phyloP scores from a whole-genome alignment of 2,329 filamentous ascomycete species.

The Phyllosticta citrichinensis region DNA sequence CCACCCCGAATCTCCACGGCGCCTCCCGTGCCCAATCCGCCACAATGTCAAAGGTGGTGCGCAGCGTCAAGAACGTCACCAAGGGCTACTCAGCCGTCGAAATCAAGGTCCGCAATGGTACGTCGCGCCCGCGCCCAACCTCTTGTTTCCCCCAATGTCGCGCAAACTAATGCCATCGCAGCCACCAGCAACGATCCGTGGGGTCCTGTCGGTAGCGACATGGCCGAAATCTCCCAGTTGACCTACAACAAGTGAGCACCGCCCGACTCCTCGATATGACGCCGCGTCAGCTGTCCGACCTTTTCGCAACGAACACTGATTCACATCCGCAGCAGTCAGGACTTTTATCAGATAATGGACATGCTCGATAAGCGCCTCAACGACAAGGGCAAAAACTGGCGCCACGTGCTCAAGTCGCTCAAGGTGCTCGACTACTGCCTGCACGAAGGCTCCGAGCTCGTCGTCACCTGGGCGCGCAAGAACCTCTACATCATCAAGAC shows the following conservation, averaged over 20 bases:
- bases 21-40: constrained; percentile 1
- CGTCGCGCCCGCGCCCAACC: constrained; percentile 8
- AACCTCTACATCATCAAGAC: constrained; percentile 99
- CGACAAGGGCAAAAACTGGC: constrained; percentile 99
- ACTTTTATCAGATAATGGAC: constrained; percentile 99
- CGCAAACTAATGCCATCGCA: constrained; percentile 32
- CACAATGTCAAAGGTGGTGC: constrained; percentile 90
- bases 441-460: constrained; percentile 90
- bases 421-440: constrained; percentile 98
- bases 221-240: constrained; percentile 96
- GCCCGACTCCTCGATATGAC: background rate
- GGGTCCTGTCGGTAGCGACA: constrained; percentile 95
- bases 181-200: constrained; percentile 98
- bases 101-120: constrained; percentile 65
- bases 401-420: constrained; percentile 91
- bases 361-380: constrained; percentile 98
- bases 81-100: constrained; percentile 96
- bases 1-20: background rate
- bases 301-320: constrained; percentile 18
- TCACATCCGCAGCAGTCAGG: constrained; percentile 58
- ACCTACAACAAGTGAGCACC: constrained; percentile 85
- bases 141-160: constrained; percentile 10
- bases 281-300: background rate
- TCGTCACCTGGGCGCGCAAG: constrained; percentile 96
- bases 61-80: constrained; percentile 98